Evolutionary conservation across 345 rosid species (phyloP).

Genomic region (Litchi chinensis): DNA sequence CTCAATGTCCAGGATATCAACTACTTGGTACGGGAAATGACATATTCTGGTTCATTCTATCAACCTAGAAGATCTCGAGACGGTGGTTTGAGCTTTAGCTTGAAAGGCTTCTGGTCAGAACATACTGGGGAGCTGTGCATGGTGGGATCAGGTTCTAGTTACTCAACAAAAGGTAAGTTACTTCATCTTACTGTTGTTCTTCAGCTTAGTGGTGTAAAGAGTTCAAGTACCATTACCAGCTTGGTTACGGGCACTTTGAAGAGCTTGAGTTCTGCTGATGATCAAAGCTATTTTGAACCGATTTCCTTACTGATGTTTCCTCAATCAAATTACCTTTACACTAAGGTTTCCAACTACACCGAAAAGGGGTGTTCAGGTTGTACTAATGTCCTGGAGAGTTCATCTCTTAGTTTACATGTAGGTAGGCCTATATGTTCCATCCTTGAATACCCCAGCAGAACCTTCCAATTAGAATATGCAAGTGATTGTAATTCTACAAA

Average conservation of each 20-base stretch:
- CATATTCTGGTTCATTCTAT: background rate
- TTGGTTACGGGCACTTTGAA: constrained; percentile 29
- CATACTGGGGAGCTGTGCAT: constrained; percentile 38
- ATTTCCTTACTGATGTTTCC: constrained; percentile 37
- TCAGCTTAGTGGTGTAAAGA: constrained; percentile 24
- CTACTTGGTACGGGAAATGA: background rate
- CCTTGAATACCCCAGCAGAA: background rate
- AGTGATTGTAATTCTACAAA: constrained; percentile 21
- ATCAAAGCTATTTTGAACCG: constrained; percentile 20
- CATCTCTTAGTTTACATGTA: constrained; percentile 16
- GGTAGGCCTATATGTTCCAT: constrained; percentile 23
- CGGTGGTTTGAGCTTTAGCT: constrained; percentile 22
- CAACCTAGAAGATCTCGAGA: background rate
- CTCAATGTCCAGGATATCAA: background rate
- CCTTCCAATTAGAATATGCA: constrained; percentile 23
- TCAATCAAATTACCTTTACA: constrained; percentile 23
- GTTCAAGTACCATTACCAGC: constrained; percentile 22
- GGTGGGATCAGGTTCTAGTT: constrained; percentile 31
- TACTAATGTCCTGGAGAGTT: background rate
- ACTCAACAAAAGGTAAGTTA: constrained; percentile 16
- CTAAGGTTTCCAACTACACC: constrained; percentile 4
- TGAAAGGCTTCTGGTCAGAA: constrained; percentile 42
- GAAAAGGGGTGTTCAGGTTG: constrained; percentile 6
- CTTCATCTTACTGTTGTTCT: constrained; percentile 27
- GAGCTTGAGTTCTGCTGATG: constrained; percentile 25